phyloP scores from a whole-genome alignment of 2,329 filamentous ascomycete species.

The Exophiala sp. region DNA sequence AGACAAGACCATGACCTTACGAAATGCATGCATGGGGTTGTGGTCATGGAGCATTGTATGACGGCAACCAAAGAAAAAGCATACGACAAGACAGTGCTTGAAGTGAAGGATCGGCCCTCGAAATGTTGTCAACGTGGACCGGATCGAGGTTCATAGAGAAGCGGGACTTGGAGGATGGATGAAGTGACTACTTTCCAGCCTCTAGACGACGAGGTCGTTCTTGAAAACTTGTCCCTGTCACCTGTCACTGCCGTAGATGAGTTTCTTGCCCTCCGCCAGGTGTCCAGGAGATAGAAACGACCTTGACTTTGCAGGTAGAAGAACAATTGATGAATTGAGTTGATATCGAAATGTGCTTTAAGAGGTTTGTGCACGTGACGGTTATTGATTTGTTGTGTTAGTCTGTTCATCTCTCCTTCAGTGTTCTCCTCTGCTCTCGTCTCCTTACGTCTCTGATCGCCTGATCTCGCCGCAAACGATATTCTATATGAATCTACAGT shows the following conservation, averaged over 20 bases:
- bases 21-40: slow-evolving; percentile 19
- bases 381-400: too few species aligned
- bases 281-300: background rate
- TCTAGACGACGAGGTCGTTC: background rate
- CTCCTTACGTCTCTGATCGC: too few species aligned
- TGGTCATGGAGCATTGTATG: slow-evolving; percentile 19
- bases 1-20: slow-evolving; percentile 24
- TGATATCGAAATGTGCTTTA: background rate
- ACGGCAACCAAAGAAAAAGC: slow-evolving; percentile 8
- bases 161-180: slow-evolving; percentile 2
- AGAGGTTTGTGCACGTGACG: too few species aligned
- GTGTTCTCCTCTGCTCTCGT: too few species aligned
- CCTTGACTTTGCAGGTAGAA: background rate
- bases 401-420: too few species aligned
- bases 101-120: slow-evolving; percentile 2
- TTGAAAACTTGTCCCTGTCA: background rate
- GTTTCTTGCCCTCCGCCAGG: slow-evolving; percentile 1
- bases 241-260: background rate
- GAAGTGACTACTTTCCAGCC: background rate
- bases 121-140: slow-evolving; percentile 6
- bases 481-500: too few species aligned
- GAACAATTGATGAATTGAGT: background rate
- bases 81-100: slow-evolving; percentile 9
- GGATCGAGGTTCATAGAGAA: background rate
- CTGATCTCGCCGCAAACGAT: too few species aligned